phyloP scores from a whole-genome alignment of 1,284 basidiomycete genomes.

The Heterobasidion irregulare region DNA sequence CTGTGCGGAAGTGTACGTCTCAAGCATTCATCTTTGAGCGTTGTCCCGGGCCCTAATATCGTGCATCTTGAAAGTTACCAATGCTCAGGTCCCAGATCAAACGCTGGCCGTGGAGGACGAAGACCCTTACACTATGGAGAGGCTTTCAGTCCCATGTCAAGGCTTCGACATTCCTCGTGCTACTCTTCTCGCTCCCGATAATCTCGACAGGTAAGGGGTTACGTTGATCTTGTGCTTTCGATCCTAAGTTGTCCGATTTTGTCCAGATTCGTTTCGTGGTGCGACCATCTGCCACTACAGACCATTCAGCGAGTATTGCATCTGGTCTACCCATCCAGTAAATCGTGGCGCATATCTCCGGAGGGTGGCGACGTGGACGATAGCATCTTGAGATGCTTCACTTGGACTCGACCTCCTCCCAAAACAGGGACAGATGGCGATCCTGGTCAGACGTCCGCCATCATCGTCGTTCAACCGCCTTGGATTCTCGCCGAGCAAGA shows the following conservation, averaged over 20 bases:
- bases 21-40: neutral
- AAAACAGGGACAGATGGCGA: constrained; percentile 6
- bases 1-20: constrained; percentile 6
- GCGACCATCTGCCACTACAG: constrained; percentile 44
- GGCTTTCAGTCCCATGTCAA: neutral
- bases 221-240: neutral
- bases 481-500: constrained; percentile 53
- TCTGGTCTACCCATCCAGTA: constrained; percentile 32
- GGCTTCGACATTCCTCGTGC: neutral
- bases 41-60: neutral
- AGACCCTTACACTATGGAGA: neutral
- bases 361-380: constrained; percentile 30
- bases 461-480: constrained; percentile 55
- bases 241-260: neutral
- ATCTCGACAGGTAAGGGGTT: neutral
- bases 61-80: neutral
- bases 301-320: constrained; percentile 48
- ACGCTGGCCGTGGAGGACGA: neutral
- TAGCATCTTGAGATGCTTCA: constrained; percentile 34
- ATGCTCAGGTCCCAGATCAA: neutral
- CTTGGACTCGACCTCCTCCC: constrained; percentile 34
- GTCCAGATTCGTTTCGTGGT: constrained; percentile 30
- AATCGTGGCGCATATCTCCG: constrained; percentile 32
- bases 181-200: neutral
- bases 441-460: constrained; percentile 24